phyloP scores from a whole-genome alignment of 768 basidiomycete genomes.

The Fistulinella prunicolor region DNA sequence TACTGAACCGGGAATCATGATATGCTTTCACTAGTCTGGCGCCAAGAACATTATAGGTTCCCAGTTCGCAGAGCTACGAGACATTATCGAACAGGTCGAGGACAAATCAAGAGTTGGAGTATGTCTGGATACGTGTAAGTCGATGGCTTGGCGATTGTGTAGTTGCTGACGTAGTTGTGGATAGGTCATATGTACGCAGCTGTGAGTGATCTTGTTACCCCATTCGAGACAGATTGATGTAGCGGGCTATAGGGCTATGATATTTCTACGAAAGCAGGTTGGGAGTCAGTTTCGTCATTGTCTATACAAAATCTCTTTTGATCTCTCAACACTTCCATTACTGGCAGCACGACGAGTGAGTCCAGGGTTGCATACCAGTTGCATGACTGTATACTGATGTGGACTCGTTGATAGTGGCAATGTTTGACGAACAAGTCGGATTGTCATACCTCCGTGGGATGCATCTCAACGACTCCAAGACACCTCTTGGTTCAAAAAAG shows the following conservation, averaged over 20 bases:
- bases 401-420: conserved; percentile 41
- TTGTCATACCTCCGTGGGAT: conserved; percentile 73
- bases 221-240: neutral
- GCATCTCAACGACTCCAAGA: conserved; percentile 86
- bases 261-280: conserved; percentile 66
- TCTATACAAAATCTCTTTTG: neutral
- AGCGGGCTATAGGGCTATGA: conserved; percentile 64
- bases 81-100: conserved; percentile 66
- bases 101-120: conserved; percentile 77
- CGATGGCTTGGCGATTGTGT: conserved; percentile 2
- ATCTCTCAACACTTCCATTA: neutral
- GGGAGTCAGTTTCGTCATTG: conserved; percentile 49
- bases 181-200: conserved; percentile 78
- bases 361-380: neutral
- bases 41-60: conserved; percentile 77
- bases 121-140: conserved; percentile 79
- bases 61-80: conserved; percentile 60
- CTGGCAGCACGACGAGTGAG: conserved; percentile 26
- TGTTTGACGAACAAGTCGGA: conserved; percentile 70
- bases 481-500: conserved; percentile 55
- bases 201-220: conserved; percentile 51
- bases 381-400: neutral
- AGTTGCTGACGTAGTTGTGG: neutral
- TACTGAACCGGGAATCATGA: neutral
- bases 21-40: conserved; percentile 53